Percentiles rank a stretch among this genome's conserved stretches.
These are phyloP conservation scores for Colletotrichum caudatum DNA, from an alignment of 2,329 filamentous ascomycete species.

Conservation along the genomic window DNA sequence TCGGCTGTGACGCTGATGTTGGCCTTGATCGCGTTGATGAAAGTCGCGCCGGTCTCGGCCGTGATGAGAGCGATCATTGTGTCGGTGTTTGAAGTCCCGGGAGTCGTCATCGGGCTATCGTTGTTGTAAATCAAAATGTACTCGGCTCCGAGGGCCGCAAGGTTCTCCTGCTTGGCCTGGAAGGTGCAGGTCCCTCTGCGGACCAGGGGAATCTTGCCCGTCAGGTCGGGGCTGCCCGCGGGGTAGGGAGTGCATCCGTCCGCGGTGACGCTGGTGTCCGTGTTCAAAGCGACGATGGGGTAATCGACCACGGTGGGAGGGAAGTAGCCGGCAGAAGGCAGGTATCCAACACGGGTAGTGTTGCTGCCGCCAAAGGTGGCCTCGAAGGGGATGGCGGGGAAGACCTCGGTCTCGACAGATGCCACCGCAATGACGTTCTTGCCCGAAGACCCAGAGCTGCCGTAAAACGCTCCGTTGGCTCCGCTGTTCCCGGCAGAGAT, in stretches of 20 bases:
- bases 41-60: slow-evolving; percentile 44
- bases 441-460: slow-evolving; percentile 56
- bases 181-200: slow-evolving; percentile 52
- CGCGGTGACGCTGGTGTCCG: slow-evolving; percentile 44
- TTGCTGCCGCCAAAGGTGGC: slow-evolving; percentile 48
- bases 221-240: slow-evolving; percentile 32
- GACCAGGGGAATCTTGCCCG: slow-evolving; percentile 43
- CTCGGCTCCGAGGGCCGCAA: slow-evolving; percentile 45
- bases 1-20: slow-evolving; percentile 48
- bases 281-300: slow-evolving; percentile 46
- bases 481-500: slow-evolving; percentile 67
- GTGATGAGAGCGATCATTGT: slow-evolving; percentile 45
- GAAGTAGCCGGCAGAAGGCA: slow-evolving; percentile 51
- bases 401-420: slow-evolving; percentile 52
- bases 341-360: slow-evolving; percentile 48
- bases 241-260: slow-evolving; percentile 48
- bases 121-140: slow-evolving; percentile 51
- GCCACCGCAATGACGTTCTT: slow-evolving; percentile 58
- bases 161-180: slow-evolving; percentile 47
- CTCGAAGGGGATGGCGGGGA: slow-evolving; percentile 48
- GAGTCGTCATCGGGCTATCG: slow-evolving; percentile 39
- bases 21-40: slow-evolving; percentile 46
- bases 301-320: slow-evolving; percentile 52
- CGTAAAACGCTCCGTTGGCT: slow-evolving; percentile 60
- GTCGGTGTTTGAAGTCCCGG: slow-evolving; percentile 33